phyloP scores from a whole-genome alignment of 129 eudicot species.

The Smallanthus sonchifolius region DNA sequence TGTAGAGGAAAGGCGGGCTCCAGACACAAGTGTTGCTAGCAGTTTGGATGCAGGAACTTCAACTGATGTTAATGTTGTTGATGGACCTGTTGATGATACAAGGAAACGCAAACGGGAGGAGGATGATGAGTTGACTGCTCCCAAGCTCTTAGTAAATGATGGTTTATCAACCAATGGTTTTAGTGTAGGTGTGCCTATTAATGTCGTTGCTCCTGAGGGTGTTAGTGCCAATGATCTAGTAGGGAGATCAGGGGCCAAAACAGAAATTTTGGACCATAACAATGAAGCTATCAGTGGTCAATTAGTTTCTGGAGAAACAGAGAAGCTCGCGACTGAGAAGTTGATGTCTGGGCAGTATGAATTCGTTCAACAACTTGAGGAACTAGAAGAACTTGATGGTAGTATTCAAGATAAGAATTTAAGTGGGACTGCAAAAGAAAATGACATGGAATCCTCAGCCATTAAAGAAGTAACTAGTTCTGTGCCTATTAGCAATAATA shows the following conservation, averaged over 20 bases:
- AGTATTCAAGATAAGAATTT: constrained; percentile 21
- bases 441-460: constrained; percentile 21
- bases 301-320: constrained; percentile 36
- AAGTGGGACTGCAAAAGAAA: constrained; percentile 16
- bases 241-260: constrained; percentile 13
- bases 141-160: constrained; percentile 7
- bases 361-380: constrained; percentile 40
- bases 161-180: constrained; percentile 20
- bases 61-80: constrained; percentile 20
- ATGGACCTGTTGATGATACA: constrained; percentile 16
- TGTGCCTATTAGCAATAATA: constrained; percentile 12
- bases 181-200: constrained; percentile 14
- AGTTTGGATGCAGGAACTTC: constrained; percentile 19
- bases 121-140: constrained; percentile 29
- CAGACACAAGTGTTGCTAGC: constrained; percentile 33
- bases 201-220: constrained; percentile 13
- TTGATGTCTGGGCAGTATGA: constrained; percentile 45
- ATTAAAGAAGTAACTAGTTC: constrained; percentile 29
- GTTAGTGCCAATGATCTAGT: constrained; percentile 17
- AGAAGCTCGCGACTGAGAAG: constrained; percentile 43
- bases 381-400: constrained; percentile 42
- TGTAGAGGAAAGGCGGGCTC: constrained; percentile 46
- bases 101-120: constrained; percentile 51
- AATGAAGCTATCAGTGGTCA: constrained; percentile 25
- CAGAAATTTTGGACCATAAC: constrained; percentile 2